Evolutionary conservation across 2,329 filamentous ascomycete species (phyloP).

Genomic region (Epichloe festucae): DNA sequence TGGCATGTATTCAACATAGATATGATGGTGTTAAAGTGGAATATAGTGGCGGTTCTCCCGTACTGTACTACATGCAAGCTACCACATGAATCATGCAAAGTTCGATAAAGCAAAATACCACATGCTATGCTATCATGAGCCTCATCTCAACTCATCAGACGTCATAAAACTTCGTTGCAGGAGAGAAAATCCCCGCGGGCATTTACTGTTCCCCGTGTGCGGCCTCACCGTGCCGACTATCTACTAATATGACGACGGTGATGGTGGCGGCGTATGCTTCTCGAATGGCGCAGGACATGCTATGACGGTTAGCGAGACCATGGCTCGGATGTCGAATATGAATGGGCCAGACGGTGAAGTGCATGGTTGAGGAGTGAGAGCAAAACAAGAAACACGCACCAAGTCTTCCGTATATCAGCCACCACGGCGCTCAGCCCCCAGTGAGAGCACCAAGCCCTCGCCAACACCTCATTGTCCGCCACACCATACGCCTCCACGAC

Average conservation of each 20-base stretch:
- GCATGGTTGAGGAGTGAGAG: neutral
- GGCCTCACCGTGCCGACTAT: conserved; percentile 33
- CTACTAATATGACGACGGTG: conserved; percentile 57
- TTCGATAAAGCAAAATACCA: neutral
- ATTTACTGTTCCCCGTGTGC: conserved; percentile 20
- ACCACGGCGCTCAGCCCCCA: conserved; percentile 61
- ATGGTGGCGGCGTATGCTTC: conserved; percentile 64
- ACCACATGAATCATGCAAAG: too few species aligned
- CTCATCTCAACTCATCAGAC: neutral
- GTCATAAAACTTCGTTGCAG: neutral
- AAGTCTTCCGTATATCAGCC: conserved; percentile 56
- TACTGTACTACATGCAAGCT: too few species aligned
- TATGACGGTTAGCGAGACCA: conserved; percentile 17
- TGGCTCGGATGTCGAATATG: neutral
- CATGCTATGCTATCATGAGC: conserved; percentile 3
- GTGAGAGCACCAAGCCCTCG: conserved; percentile 63
- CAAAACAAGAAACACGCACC: conserved; percentile 30
- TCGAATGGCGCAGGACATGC: conserved; percentile 60
- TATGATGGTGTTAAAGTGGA: too few species aligned
- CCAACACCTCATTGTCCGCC: conserved; percentile 63
- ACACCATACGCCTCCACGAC: conserved; percentile 63
- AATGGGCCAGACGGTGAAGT: too few species aligned
- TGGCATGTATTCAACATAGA: too few species aligned
- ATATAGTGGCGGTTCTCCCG: too few species aligned
- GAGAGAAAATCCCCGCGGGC: neutral